A percentile compares a stretch with the other conserved stretches of the same genome.
Conservation (phyloP, 192 early-diverging fungal genomes). For the Podila horticola region DNA sequence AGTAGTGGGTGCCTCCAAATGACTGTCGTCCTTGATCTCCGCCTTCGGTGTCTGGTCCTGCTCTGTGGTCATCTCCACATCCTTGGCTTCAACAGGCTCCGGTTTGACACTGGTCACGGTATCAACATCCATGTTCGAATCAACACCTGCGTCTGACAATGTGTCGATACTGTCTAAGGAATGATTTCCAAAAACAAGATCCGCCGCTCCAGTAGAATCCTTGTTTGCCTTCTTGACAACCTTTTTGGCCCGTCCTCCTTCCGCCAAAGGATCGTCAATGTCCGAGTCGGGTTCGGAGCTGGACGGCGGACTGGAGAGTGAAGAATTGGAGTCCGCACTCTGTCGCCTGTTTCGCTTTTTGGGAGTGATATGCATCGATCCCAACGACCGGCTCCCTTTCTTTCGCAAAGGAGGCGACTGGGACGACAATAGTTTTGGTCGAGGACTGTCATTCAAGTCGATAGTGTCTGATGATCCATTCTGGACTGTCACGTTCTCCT, state of each 20-base stretch:
- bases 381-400: background rate
- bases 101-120: background rate
- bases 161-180: background rate
- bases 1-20: no score
- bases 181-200: background rate
- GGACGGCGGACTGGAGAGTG: slow-evolving; percentile 43
- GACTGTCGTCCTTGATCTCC: background rate
- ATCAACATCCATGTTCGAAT: slow-evolving; percentile 3
- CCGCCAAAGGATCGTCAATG: background rate
- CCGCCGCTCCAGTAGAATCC: background rate
- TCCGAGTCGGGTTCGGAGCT: slow-evolving; percentile 39
- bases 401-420: background rate
- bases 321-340: slow-evolving; percentile 42
- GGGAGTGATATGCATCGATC: slow-evolving; percentile 12
- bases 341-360: slow-evolving; percentile 44
- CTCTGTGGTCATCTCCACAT: background rate
- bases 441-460: background rate
- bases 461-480: background rate
- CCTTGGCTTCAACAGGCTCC: background rate
- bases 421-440: background rate
- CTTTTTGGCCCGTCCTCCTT: slow-evolving; percentile 33
- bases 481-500: background rate
- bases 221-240: slow-evolving; percentile 24
- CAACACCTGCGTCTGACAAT: background rate
- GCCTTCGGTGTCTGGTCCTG: background rate